Conservation (phyloP, 2,329 filamentous ascomycete genomes). For the Pseudogymnoascus pannorum region DNA sequence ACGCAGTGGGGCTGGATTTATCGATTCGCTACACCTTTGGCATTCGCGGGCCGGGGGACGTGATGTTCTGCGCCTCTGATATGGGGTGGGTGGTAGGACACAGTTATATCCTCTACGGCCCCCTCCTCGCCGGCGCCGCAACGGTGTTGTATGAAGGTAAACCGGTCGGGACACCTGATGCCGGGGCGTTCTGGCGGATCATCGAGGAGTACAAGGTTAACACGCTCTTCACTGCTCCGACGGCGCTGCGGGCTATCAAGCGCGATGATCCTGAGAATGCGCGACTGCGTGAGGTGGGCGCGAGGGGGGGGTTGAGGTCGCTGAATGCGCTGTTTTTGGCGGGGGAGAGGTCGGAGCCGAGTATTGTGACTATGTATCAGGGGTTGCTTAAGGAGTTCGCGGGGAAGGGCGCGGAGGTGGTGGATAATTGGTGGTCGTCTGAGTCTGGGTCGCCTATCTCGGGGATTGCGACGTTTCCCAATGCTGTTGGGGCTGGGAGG, state of each 20-base stretch:
- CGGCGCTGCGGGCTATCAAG: conserved; percentile 76
- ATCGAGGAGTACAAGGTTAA: conserved; percentile 81
- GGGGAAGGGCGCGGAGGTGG: conserved; percentile 52
- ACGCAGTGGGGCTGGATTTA: conserved; percentile 76
- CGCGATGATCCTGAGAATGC: conserved; percentile 74
- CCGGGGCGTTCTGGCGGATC: conserved; percentile 82
- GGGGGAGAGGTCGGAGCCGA: conserved; percentile 82
- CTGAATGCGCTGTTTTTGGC: conserved; percentile 76
- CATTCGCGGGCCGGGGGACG: conserved; percentile 75
- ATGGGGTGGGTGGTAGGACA: conserved; percentile 90
- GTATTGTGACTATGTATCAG: conserved; percentile 76
- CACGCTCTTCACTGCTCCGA: conserved; percentile 79
- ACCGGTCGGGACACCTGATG: conserved; percentile 80
- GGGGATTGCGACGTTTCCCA: conserved; percentile 55
- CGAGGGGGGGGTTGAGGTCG: conserved; percentile 61
- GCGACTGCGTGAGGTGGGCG: conserved; percentile 55
- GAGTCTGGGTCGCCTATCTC: conserved; percentile 64
- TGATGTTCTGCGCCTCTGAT: conserved; percentile 65
- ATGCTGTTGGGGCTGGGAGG: too few species aligned
- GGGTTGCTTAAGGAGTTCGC: conserved; percentile 60
- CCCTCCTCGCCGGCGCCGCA: conserved; percentile 75
- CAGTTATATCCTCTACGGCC: conserved; percentile 83
- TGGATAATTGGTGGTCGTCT: conserved; percentile 71
- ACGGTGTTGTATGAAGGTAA: conserved; percentile 94
- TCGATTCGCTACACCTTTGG: conserved; percentile 79